phyloP scores from a whole-genome alignment of 192 early-diverging fungal genomes.

The Coemansia sp. region DNA sequence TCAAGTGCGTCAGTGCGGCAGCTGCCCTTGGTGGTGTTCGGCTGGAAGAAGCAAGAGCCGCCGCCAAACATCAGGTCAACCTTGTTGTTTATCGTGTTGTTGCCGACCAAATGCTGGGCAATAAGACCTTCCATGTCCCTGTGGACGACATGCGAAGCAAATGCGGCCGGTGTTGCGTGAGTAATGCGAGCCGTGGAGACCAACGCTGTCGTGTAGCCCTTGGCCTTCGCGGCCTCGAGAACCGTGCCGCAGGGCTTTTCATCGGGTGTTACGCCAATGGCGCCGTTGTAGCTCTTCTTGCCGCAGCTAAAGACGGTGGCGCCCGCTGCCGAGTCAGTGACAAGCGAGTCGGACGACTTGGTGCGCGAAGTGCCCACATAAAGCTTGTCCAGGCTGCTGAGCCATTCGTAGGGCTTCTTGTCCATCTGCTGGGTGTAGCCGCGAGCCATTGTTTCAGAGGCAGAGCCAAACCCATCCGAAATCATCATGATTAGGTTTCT shows the following conservation, averaged over 20 bases:
- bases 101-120: slow-evolving; percentile 51
- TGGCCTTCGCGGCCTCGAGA: slow-evolving; percentile 55
- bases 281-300: slow-evolving; percentile 55
- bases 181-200: slow-evolving; percentile 59
- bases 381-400: slow-evolving; percentile 50
- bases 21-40: slow-evolving; percentile 14
- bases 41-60: slow-evolving; percentile 49
- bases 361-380: slow-evolving; percentile 54
- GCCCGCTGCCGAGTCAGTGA: slow-evolving; percentile 61
- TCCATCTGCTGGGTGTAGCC: slow-evolving; percentile 28
- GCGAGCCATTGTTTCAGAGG: slow-evolving; percentile 57
- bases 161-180: slow-evolving; percentile 60
- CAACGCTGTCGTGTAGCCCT: slow-evolving; percentile 51
- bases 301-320: slow-evolving; percentile 58
- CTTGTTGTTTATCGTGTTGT: slow-evolving; percentile 16
- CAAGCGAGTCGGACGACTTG: slow-evolving; percentile 42
- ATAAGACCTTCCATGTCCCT: slow-evolving; percentile 56
- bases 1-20: slow-evolving; percentile 47
- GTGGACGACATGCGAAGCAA: slow-evolving; percentile 52
- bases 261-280: slow-evolving; percentile 45
- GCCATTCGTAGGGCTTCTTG: slow-evolving; percentile 2
- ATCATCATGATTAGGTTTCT: slow-evolving; percentile 59
- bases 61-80: slow-evolving; percentile 58
- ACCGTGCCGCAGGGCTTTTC: slow-evolving; percentile 56
- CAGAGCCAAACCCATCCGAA: slow-evolving; percentile 59